Percentiles rank a stretch among this genome's conserved stretches.
Conservation (phyloP, 2,329 filamentous ascomycete genomes). For the Diaporthe caulivora region DNA sequence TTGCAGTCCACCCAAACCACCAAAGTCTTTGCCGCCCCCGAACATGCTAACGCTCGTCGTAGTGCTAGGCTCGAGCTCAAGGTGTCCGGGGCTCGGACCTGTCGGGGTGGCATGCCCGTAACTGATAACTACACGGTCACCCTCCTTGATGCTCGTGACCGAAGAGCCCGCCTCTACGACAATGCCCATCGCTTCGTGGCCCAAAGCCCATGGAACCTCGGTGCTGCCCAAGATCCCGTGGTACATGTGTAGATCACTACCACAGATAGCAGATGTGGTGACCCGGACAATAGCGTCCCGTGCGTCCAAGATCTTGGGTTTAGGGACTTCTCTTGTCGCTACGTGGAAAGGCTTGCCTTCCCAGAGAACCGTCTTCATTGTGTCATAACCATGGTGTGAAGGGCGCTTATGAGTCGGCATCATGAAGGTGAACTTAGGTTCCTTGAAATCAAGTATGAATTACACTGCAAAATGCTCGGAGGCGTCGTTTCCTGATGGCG, state of each 20-base stretch:
- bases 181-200: slow-evolving; percentile 51
- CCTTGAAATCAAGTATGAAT: background rate
- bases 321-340: background rate
- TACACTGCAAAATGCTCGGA: too few relatives aligned
- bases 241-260: slow-evolving; percentile 24
- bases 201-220: slow-evolving; percentile 10
- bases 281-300: slow-evolving; percentile 22
- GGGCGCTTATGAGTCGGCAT: background rate
- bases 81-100: background rate
- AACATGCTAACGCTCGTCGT: background rate
- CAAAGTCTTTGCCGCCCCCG: slow-evolving; percentile 19
- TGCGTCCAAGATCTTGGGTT: background rate
- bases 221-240: slow-evolving; percentile 22
- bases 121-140: slow-evolving; percentile 49
- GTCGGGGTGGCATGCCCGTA: background rate
- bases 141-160: slow-evolving; percentile 44
- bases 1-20: slow-evolving; percentile 4
- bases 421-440: too few relatives aligned
- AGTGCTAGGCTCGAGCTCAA: background rate
- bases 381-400: background rate
- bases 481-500: too few relatives aligned
- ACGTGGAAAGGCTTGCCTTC: slow-evolving; percentile 28
- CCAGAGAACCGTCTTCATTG: slow-evolving; percentile 15
- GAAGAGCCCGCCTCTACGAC: slow-evolving; percentile 45
- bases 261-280: slow-evolving; percentile 24